Evolutionary conservation across 2,329 filamentous ascomycete species (phyloP).

Genomic region (Colletotrichum tofieldiae): DNA sequence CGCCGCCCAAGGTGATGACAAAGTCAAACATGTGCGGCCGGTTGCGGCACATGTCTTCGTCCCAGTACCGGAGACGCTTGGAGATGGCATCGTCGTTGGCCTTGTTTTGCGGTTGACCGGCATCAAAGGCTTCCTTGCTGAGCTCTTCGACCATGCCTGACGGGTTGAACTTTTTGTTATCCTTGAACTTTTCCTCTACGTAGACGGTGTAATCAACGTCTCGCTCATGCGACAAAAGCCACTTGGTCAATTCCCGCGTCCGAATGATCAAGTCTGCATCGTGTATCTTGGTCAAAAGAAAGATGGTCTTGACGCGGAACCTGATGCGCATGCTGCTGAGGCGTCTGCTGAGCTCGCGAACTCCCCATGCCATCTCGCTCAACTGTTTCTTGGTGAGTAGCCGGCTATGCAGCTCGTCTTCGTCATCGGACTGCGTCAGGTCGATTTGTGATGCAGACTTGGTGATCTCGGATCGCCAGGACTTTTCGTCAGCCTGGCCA

Average conservation of each 20-base stretch:
- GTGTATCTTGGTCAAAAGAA: constrained; percentile 92
- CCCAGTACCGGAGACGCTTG: constrained; percentile 85
- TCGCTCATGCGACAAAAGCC: constrained; percentile 83
- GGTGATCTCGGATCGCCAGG: constrained; percentile 67
- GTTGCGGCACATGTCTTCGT: constrained; percentile 81
- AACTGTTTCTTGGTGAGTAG: constrained; percentile 95
- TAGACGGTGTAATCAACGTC: constrained; percentile 83
- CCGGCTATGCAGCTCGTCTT: constrained; percentile 68
- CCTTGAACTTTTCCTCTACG: constrained; percentile 82
- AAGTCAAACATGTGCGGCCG: constrained; percentile 94
- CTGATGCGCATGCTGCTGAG: constrained; percentile 87
- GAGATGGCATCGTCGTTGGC: constrained; percentile 55
- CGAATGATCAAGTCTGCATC: constrained; percentile 85
- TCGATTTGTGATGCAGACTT: constrained; percentile 60
- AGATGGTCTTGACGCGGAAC: constrained; percentile 86
- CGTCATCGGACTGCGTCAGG: constrained; percentile 50
- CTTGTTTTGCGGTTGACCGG: constrained; percentile 52
- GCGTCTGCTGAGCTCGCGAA: constrained; percentile 89
- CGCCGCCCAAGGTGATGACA: constrained; percentile 90
- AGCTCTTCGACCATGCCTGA: constrained; percentile 77
- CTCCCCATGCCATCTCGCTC: constrained; percentile 97
- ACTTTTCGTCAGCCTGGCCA: constrained; percentile 71
- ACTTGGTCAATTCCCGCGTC: constrained; percentile 83
- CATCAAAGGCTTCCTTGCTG: constrained; percentile 59
- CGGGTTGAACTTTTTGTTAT: constrained; percentile 81